Percentiles rank a stretch among this genome's conserved stretches.
Conservation (phyloP, 352 stramenopile species). For the Pythium phragmitis region DNA sequence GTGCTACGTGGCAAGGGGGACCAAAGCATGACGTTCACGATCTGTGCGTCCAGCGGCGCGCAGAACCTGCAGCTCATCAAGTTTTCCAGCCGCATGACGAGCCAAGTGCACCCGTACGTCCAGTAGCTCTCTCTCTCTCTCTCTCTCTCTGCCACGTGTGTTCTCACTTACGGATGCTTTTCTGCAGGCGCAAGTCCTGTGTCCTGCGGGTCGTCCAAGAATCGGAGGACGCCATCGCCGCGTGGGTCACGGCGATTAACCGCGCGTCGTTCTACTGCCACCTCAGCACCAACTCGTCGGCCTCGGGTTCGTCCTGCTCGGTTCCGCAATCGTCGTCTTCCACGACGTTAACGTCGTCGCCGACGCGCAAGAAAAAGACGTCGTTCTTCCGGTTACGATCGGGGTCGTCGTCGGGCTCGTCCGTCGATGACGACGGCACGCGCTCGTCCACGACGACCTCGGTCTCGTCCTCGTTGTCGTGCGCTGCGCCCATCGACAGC, state of each 20-base stretch:
- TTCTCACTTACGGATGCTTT: neutral
- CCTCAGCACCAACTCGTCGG: constrained; percentile 39
- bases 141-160: neutral
- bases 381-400: constrained; percentile 67
- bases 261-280: constrained; percentile 74
- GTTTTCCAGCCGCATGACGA: constrained; percentile 66
- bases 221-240: constrained; percentile 43
- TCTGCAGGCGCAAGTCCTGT: constrained; percentile 49
- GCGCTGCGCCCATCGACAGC: constrained; percentile 25
- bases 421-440: constrained; percentile 40
- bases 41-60: constrained; percentile 58
- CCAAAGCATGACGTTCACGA: constrained; percentile 65
- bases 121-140: neutral
- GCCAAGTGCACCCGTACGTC: constrained; percentile 54
- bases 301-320: constrained; percentile 32
- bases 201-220: constrained; percentile 63
- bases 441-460: constrained; percentile 7
- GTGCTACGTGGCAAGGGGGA: constrained; percentile 61
- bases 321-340: constrained; percentile 25
- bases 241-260: constrained; percentile 68
- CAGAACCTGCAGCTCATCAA: constrained; percentile 68
- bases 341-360: constrained; percentile 28
- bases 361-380: constrained; percentile 33
- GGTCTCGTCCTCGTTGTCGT: constrained; percentile 6
- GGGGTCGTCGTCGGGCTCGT: constrained; percentile 41